Evolutionary conservation across 805 yeast genomes (phyloP), one percentile per base, ranked within the genome.

Genomic region (Wickerhamomyces queroliae): DNA sequence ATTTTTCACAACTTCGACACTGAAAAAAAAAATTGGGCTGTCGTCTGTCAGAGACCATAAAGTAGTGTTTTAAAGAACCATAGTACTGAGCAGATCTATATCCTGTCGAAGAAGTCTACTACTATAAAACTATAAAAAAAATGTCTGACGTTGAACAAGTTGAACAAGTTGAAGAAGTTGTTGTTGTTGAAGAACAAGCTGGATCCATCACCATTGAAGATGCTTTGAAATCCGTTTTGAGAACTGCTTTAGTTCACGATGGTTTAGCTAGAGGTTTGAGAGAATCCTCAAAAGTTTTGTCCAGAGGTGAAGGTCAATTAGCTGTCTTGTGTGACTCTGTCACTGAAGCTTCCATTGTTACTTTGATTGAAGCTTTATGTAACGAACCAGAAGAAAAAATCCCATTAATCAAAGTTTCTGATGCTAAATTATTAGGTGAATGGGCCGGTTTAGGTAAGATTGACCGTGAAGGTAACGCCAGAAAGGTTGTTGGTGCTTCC

Each of bases 241-340:
- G 95, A 83, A 89, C 93, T 71, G 82, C 99, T 61, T 82, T 93
- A 70, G 86, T 91, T 66, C 95, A 89, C 80, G 97, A 91, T 71
- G 99, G 99, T 76, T 87, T 93, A 74, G 98, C 98, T 71, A 91
- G 99, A 80, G 99, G 99, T 83, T 83, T 93, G 72, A 93, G 98
- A 83, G 99, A 93, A 80, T 95, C 98, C 58, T 87, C 97, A 67
- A 93, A 93, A 86, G 98, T 97, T 72, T 81, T 93, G 60, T 80
- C 96, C 66, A 80, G 88, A 73, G 88, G 96, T 72, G 95, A 90
- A 76, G 99, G 97, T 61, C 95, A 91, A 76, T 79, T 93, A 70
- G 84, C 90, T 77, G 96, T 93, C 67, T 79, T 93, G 62, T 89
- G 95, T 74, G 97, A 91, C 78, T 81, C 98, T 58, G 97, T 93